These are phyloP conservation scores for Aspergillus sp. DNA, from an alignment of 2,329 filamentous ascomycete genomes.

Conservation along the genomic window DNA sequence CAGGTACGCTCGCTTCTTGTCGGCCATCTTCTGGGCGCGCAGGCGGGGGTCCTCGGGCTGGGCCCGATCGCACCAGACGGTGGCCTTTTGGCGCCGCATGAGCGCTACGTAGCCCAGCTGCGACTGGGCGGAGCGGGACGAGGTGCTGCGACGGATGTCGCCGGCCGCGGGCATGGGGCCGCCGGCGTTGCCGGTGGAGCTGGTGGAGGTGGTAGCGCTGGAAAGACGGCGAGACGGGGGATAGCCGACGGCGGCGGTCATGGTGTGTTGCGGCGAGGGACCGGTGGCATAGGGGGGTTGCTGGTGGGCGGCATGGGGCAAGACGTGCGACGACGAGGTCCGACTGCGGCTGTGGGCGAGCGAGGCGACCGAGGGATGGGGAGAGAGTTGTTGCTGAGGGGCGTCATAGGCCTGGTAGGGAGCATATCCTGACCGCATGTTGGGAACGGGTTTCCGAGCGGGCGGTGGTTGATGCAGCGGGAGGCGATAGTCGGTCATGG, in stretches of 20 bases:
- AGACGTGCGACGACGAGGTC: constrained; percentile 38
- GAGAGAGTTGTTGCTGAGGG: constrained; percentile 21
- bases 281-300: constrained; percentile 26
- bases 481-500: constrained; percentile 39
- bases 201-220: constrained; percentile 42
- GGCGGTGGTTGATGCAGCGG: constrained; percentile 34
- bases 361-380: constrained; percentile 25
- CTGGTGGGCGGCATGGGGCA: constrained; percentile 26
- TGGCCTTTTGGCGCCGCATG: constrained; percentile 95
- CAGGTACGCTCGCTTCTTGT: constrained; percentile 79
- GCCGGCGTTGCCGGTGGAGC: constrained; percentile 37
- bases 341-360: constrained; percentile 37
- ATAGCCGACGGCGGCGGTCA: constrained; percentile 22
- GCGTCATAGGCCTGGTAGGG: constrained; percentile 28
- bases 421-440: constrained; percentile 21
- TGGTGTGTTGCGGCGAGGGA: constrained; percentile 26
- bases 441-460: constrained; percentile 29
- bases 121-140: constrained; percentile 68
- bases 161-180: constrained; percentile 19
- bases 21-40: constrained; percentile 77
- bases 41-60: constrained; percentile 88
- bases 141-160: constrained; percentile 69
- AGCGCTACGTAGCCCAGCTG: constrained; percentile 86
- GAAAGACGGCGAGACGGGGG: constrained; percentile 35
- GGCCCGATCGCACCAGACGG: constrained; percentile 94